phyloP scores from a whole-genome alignment of 139 green algal species.

The Chlorella sp. region DNA sequence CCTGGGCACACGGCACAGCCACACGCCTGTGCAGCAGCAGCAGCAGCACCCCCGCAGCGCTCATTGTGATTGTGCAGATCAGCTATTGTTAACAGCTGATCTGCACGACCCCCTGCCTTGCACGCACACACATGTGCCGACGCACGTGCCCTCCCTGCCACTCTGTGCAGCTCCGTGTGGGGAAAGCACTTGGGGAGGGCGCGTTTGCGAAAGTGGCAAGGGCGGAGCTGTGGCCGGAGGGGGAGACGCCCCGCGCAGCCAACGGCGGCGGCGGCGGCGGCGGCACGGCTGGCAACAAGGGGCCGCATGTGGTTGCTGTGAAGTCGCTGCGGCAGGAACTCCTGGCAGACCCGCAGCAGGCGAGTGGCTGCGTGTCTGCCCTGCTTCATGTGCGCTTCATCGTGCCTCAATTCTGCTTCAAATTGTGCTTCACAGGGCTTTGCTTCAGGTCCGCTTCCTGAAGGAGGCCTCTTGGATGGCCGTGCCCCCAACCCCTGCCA shows the following conservation, averaged over 20 bases:
- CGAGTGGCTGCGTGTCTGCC: not conserved
- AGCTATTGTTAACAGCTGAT: too few species aligned
- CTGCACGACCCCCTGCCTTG: too few species aligned
- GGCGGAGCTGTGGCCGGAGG: conserved; percentile 1
- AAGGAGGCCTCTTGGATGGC: too few species aligned
- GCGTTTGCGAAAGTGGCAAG: conserved; percentile 39
- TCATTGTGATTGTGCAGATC: too few species aligned
- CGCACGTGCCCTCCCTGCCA: not conserved
- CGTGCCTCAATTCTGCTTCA: too few species aligned
- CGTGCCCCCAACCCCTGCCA: too few species aligned
- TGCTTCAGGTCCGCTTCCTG: too few species aligned
- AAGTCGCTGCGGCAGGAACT: conserved; percentile 58
- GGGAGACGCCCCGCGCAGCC: conserved; percentile 51
- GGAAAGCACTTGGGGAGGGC: conserved; percentile 31
- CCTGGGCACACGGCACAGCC: not conserved
- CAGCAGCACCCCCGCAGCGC: not conserved
- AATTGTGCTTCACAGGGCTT: too few species aligned
- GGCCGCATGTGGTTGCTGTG: not conserved
- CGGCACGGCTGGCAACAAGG: not conserved
- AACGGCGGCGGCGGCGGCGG: not conserved
- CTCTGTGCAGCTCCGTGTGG: not conserved
- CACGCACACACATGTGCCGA: too few species aligned
- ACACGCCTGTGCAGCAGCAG: not conserved
- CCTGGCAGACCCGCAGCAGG: conserved; percentile 60
- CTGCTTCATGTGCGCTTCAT: too few species aligned